Conservation (phyloP, 768 basidiomycete genomes). For the Trametes maxima region DNA sequence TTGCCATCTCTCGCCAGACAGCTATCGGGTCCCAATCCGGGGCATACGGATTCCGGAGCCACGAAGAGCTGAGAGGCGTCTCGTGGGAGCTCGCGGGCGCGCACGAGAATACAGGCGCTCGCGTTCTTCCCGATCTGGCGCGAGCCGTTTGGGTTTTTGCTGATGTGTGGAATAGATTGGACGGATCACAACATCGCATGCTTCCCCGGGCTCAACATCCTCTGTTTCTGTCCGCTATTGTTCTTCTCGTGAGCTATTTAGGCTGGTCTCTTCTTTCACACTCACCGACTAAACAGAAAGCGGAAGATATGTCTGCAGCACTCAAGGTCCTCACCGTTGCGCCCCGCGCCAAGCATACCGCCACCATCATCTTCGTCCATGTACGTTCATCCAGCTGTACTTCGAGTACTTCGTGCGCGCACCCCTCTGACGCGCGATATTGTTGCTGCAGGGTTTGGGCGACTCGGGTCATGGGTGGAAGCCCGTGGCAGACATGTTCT, state of each 20-base stretch:
- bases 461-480: conserved; percentile 77
- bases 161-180: too few species aligned
- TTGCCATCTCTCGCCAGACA: too few species aligned
- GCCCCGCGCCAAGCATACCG: conserved; percentile 67
- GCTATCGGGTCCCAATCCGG: too few species aligned
- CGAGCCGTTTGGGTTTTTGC: too few species aligned
- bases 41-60: too few species aligned
- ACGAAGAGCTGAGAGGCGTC: too few species aligned
- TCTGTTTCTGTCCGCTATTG: background rate
- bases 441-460: conserved; percentile 64
- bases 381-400: conserved; percentile 46
- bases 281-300: background rate
- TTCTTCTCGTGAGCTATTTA: background rate
- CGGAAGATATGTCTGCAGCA: conserved; percentile 26
- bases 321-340: conserved; percentile 56
- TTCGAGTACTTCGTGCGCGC: background rate
- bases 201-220: background rate
- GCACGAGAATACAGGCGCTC: too few species aligned
- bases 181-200: too few species aligned
- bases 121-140: too few species aligned
- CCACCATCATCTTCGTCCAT: conserved; percentile 89
- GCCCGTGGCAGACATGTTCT: conserved; percentile 72
- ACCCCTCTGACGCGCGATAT: background rate
- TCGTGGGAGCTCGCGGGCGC: too few species aligned
- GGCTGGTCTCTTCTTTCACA: background rate